A percentile compares a stretch with the other conserved stretches of the same genome.
Conservation (phyloP, 306 rosid species). For the Fagus sylvatica region DNA sequence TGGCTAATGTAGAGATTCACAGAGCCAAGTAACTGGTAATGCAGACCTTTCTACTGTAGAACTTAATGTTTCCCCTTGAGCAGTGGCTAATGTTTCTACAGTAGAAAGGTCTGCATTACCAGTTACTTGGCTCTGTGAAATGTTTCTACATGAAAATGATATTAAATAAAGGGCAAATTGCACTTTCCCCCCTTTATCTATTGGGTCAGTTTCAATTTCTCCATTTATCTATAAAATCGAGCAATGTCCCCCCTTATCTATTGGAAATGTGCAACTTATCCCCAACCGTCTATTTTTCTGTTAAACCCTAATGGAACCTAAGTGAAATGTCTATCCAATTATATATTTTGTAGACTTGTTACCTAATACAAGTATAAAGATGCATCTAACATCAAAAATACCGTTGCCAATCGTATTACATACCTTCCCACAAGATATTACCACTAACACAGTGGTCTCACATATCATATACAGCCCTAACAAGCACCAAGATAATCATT, state of each 20-base stretch:
- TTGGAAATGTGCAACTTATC: no score
- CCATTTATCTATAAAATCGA: no score
- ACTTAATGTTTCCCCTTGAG: not conserved
- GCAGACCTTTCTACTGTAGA: not conserved
- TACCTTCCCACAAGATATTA: not conserved
- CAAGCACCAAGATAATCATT: slow-evolving; percentile 3
- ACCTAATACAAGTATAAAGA: not conserved
- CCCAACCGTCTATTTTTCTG: no score
- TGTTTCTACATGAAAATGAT: not conserved
- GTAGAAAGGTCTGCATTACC: not conserved
- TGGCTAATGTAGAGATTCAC: not conserved
- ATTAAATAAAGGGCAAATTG: no score
- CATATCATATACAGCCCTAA: not conserved
- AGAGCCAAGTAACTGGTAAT: not conserved
- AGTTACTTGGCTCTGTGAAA: not conserved
- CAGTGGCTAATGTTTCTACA: not conserved
- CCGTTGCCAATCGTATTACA: not conserved
- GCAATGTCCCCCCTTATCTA: no score
- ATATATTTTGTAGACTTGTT: not conserved
- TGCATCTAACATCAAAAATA: not conserved
- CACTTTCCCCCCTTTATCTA: no score
- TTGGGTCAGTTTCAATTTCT: no score
- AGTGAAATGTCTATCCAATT: not conserved
- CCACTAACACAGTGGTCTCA: not conserved
- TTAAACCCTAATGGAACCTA: no score